Evolutionary conservation across 2,329 filamentous ascomycete species (phyloP), one percentile per base, ranked within the genome.

Genomic region (Colletotrichum endophyticum): DNA sequence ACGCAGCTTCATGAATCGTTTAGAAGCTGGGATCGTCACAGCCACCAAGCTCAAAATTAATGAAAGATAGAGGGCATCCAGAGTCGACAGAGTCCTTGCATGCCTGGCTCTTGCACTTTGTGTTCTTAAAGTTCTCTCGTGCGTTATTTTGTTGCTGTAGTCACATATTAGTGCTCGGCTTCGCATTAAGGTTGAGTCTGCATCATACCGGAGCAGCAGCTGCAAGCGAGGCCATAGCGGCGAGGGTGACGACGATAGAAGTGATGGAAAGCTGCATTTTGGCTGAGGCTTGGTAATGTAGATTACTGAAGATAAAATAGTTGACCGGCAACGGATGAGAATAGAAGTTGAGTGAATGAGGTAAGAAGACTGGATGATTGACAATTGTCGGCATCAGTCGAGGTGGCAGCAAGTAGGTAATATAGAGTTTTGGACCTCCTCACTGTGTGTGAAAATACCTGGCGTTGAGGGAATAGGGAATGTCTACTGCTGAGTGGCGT

Each of bases 51-150:
- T 6, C 30, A 15, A 74, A 74, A 49, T 70, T 74, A 8, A 74
- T 59, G 39, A 12, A n/a, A 39, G 25, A 57, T 25, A 66, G 72
- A 8, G 66, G 44, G 30, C 72, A 74, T 8, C 72, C 72, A 3
- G 66, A 64, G 27, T 74, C 66, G 3, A 70, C 72, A 3, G 66
- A 70, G 25, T 64, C 72, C 6, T 15, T 64, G 44, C 66, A 74
- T 4, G 72, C 66, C 25, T 74, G 72, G 72, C 72, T 70, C 57
- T 74, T 25, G 44, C 72, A 74, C 22, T 28, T 70, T 7, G 70
- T 27, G 25, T 28, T 28, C 66, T 70, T 74, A n/a, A 74, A 74
- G 28, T 63, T 56, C 30, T 70, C 66, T 4, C 72, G 57, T 19
- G 59, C 66, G 30, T 44, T 70, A 13, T 64, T 74, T 57, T 64